Base-by-base conservation (phyloP, 2,329 filamentous ascomycete genomes). In the Apiospora malaysiana region DNA sequence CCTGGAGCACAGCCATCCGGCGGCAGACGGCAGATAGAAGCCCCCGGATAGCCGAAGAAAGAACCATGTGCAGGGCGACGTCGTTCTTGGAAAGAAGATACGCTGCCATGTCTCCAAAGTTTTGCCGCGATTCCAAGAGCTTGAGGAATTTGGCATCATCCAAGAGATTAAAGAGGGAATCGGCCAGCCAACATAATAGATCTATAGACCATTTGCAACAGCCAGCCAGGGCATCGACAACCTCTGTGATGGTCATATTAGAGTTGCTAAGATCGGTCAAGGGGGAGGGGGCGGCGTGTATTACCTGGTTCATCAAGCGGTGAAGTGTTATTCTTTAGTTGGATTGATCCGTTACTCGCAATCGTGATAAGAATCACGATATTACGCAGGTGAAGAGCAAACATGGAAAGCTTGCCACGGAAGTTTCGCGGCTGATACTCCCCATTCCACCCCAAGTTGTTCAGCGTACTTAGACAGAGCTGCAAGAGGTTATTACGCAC, bases 131-230 rank as follows among this genome's bases (percentile, higher is more conserved):
- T 7, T 81, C 77, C 18, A 90, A 81, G 4, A 88, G 83, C 51
- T 82, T 81, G 76, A 85, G 83, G 73, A 90, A 89, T 66, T 83
- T 82, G 3, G 77, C 77, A 71, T 90, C 87, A 68, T 86, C 84
- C 68, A 87, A 82, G 14, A 91, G 84, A 51, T 84, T 81, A 72
- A 91, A 89, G 2, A 92, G 81, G 23, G 84, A 84, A 75, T 91
- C 88, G n/a, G 84, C 83, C 14, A 91, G 79, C 88, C 89, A 92
- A 2, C 87, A 84, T 65, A 92, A 80, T 18, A 97, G 84, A 72
- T 95, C 92, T 46, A 94, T 85, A 0, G 89, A 89, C 95, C 95
- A 98, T 77, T 89, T 91, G 4, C 92, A 89, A 70, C 94, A 92
- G 27, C 93, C 93, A 6, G 91, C 88, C 14, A 97, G 83, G 63